phyloP scores from a whole-genome alignment of 1,284 basidiomycete species.

The Ustilago esculenta region DNA sequence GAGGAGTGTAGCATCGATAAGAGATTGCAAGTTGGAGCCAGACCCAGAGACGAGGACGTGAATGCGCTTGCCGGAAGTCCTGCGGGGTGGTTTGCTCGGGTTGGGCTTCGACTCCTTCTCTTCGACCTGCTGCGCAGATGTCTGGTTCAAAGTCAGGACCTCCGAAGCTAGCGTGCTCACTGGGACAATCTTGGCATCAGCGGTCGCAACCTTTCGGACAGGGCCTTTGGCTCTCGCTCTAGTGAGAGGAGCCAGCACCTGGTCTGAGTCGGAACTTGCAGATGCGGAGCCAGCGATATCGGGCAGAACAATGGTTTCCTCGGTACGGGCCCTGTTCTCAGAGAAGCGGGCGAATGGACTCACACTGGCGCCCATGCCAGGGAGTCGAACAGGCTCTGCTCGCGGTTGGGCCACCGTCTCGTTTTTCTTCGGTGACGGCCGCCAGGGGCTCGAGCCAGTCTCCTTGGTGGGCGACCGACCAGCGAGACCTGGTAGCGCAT shows the following conservation, averaged over 20 bases:
- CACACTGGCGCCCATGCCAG: constrained; percentile 41
- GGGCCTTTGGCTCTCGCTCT: constrained; percentile 29
- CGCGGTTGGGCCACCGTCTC: constrained; percentile 27
- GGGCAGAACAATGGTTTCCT: constrained; percentile 15
- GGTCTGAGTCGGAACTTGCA: constrained; percentile 6
- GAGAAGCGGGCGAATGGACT: constrained; percentile 38
- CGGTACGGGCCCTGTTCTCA: constrained; percentile 16
- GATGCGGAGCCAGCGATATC: not conserved
- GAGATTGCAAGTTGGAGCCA: constrained; percentile 90
- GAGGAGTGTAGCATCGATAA: constrained; percentile 84
- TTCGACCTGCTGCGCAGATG: not conserved
- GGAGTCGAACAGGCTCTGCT: constrained; percentile 41
- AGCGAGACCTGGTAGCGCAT: constrained; percentile 47
- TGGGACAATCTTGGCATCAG: constrained; percentile 11
- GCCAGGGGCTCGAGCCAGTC: constrained; percentile 11
- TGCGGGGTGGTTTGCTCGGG: constrained; percentile 29
- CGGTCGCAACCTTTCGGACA: constrained; percentile 11
- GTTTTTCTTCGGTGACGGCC: constrained; percentile 19
- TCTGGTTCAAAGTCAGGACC: constrained; percentile 2
- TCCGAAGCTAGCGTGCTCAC: not conserved
- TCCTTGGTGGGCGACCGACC: constrained; percentile 36
- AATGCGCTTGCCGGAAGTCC: constrained; percentile 57
- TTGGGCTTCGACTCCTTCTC: constrained; percentile 1
- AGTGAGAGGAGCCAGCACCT: constrained; percentile 30
- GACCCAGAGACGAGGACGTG: constrained; percentile 65